Base-by-base conservation (phyloP, 164 flowering plant species). In the Tetrastigma voinierianum region DNA sequence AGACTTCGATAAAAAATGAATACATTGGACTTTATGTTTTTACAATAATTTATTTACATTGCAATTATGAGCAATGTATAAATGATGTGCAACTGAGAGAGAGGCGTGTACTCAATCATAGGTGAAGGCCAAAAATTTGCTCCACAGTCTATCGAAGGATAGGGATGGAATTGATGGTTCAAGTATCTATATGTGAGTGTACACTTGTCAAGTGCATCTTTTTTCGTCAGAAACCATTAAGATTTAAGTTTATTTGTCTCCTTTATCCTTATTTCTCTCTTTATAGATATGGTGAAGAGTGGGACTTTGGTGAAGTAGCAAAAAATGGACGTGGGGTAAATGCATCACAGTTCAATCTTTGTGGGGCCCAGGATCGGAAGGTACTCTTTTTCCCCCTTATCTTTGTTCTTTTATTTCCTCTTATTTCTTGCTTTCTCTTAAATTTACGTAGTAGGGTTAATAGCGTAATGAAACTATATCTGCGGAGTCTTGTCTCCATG, bases 251-350 rank as follows among this genome's bases (percentile, higher is more conserved):
- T n/a, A n/a, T n/a, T 65, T 55, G n/a, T 23, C 18, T n/a, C n/a
- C n/a, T n/a, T n/a, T 21, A 23, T 20, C 18, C n/a, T 23, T 58
- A 20, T 40, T 14, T n/a, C n/a, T 60, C 25, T 19, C 57, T 61
- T 18, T 65, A 56, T 46, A 95, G 98, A 74, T 95, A 95, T 76
- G 97, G 98, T 54, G 97, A 91, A 85, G 97, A 97, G 59, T 95
- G 98, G 98, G 93, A 95, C 76, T 95, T 91, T 80, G 98, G 97
- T 65, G 98, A 97, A 95, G 80, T 74, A 88, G 92, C 53, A 54
- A 82, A 87, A 25, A 90, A 89, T 86, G 92, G 87, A 12, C 96
- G 96, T 63, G 98, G 98, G 49, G 53, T 90, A 94, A 95, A 91
- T 84, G 97, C 98, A 65, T 95, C 97, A 49, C 98, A 95, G 64